Percentiles rank a stretch among this genome's conserved stretches.
These are phyloP conservation scores for Rutstroemia sp. DNA, from an alignment of 2,329 filamentous ascomycete genomes.

Conservation along the genomic window DNA sequence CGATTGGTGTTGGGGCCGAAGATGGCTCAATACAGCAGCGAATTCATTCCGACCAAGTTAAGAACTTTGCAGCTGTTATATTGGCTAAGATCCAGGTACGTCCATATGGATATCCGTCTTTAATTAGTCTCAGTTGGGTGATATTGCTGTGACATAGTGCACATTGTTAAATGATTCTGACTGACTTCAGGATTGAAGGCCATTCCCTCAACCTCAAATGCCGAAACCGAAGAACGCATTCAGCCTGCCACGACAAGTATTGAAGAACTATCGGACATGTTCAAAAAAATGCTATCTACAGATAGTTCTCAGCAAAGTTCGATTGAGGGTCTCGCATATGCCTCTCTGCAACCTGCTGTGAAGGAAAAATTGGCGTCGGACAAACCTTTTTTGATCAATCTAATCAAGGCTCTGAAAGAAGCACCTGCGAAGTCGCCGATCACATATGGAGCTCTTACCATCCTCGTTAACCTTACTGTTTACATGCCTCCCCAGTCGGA, in stretches of 20 bases:
- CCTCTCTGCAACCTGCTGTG: conserved; percentile 75
- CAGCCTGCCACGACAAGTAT: conserved; percentile 51
- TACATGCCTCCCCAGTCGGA: conserved; percentile 75
- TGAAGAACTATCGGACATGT: conserved; percentile 57
- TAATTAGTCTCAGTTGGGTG: neutral
- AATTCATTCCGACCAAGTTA: conserved; percentile 51
- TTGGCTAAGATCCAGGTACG: conserved; percentile 62
- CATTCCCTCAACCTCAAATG: conserved; percentile 22
- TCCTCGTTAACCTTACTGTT: conserved; percentile 75
- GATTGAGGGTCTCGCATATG: conserved; percentile 87
- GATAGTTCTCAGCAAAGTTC: conserved; percentile 58
- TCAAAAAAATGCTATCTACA: conserved; percentile 59
- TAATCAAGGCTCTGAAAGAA: conserved; percentile 56
- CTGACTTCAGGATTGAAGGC: conserved; percentile 31
- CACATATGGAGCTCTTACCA: conserved; percentile 79
- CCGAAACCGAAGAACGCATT: conserved; percentile 32
- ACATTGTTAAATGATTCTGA: conserved; percentile 20
- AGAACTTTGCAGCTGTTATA: conserved; percentile 64
- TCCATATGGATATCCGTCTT: conserved; percentile 19
- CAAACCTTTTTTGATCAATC: conserved; percentile 55
- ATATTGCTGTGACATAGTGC: conserved; percentile 19
- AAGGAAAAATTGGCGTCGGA: conserved; percentile 76
- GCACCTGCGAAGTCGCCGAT: conserved; percentile 58
- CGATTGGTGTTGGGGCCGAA: conserved; percentile 15
- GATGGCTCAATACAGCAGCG: conserved; percentile 27